phyloP scores from a whole-genome alignment of 768 basidiomycete genomes.

The Leccinum barrowsii region DNA sequence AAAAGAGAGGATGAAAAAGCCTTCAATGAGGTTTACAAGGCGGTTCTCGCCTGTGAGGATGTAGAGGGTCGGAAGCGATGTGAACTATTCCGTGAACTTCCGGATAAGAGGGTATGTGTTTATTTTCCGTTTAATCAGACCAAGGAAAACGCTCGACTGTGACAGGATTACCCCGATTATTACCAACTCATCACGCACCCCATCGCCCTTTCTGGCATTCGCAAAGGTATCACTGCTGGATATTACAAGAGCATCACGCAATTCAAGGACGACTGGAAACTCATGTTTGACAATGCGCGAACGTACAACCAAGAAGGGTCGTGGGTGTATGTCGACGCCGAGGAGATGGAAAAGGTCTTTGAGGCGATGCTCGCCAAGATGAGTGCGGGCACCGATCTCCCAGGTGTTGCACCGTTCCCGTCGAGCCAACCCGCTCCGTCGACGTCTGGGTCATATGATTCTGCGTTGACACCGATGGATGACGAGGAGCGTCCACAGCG shows the following conservation, averaged over 20 bases:
- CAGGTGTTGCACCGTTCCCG: constrained; percentile 55
- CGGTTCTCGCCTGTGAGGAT: constrained; percentile 70
- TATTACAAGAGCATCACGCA: constrained; percentile 72
- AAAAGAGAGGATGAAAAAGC: constrained; percentile 79
- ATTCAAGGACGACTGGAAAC: constrained; percentile 76
- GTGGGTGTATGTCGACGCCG: constrained; percentile 92
- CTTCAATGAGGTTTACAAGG: constrained; percentile 71
- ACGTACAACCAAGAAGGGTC: constrained; percentile 94
- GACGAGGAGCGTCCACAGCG: constrained; percentile 68
- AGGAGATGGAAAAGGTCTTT: constrained; percentile 91
- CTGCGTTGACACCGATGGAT: constrained; percentile 76
- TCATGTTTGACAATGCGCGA: constrained; percentile 93
- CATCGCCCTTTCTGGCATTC: constrained; percentile 83
- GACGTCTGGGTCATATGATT: constrained; percentile 51
- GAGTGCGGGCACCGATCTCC: constrained; percentile 66
- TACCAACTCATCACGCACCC: constrained; percentile 85
- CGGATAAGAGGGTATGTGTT: constrained; percentile 62
- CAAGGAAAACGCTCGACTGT: constrained; percentile 9
- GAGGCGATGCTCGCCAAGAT: constrained; percentile 62
- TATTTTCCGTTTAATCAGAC: not conserved
- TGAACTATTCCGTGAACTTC: constrained; percentile 85
- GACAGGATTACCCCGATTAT: constrained; percentile 89
- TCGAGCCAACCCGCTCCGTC: constrained; percentile 27
- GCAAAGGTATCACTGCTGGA: constrained; percentile 63
- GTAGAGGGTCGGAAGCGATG: constrained; percentile 74